Percentiles rank a stretch among this genome's conserved stretches.
Evolutionary conservation across 345 rosid species (phyloP).

Genomic region (Syzygium aromaticum): DNA sequence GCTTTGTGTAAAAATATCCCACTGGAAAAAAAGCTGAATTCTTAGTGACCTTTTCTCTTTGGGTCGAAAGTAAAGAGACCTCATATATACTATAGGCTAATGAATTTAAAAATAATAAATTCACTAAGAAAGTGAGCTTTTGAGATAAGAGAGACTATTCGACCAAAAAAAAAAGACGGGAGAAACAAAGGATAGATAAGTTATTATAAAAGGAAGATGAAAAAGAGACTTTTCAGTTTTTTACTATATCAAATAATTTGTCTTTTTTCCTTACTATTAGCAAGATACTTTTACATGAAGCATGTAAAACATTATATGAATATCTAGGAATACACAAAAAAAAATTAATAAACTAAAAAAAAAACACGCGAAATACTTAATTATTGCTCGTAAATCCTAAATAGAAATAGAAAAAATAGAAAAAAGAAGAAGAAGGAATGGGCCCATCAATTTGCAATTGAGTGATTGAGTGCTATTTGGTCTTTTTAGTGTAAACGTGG

Average conservation of each 20-base stretch:
- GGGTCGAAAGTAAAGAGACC: not conserved
- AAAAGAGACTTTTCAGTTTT: not conserved
- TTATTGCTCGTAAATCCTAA: not conserved
- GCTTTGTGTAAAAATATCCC: rapidly evolving
- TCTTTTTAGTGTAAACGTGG: rapidly evolving
- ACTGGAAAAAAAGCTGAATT: not conserved
- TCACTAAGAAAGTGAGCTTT: not conserved
- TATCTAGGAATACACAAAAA: not conserved
- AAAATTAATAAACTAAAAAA: too few species aligned
- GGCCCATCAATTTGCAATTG: rapidly evolving
- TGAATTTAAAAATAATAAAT: not conserved
- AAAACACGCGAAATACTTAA: not conserved
- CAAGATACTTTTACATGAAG: rapidly evolving
- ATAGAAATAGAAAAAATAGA: not conserved
- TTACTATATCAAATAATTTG: too few species aligned
- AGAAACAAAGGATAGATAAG: not conserved
- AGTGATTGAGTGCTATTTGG: not conserved
- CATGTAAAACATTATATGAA: not conserved
- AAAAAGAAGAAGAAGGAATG: not conserved
- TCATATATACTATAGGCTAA: rapidly evolving
- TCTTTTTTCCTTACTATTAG: too few species aligned
- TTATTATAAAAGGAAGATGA: not conserved
- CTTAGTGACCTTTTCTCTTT: too few species aligned
- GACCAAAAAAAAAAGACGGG: too few species aligned
- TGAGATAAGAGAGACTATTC: not conserved